phyloP scores from a whole-genome alignment of 768 basidiomycete species.

The Plicaturopsis crispa region DNA sequence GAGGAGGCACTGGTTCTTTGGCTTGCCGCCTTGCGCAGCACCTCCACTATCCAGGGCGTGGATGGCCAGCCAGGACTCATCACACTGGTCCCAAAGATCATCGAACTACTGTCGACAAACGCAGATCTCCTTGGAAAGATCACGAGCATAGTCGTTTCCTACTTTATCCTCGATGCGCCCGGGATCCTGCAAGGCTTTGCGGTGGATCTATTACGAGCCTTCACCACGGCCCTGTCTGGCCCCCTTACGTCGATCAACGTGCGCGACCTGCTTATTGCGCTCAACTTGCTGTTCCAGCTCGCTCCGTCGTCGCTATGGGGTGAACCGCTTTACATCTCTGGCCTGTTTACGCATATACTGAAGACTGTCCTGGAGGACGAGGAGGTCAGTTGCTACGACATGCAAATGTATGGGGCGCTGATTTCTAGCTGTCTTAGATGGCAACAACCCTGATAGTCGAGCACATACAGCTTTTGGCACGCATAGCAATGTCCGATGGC shows the following conservation, averaged over 20 bases:
- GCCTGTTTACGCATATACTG: slow-evolving; percentile 60
- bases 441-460: slow-evolving; percentile 49
- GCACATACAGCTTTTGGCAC: slow-evolving; percentile 65
- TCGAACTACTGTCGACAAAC: slow-evolving; percentile 57
- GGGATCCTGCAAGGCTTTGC: slow-evolving; percentile 60
- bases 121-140: slow-evolving; percentile 69
- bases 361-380: slow-evolving; percentile 59
- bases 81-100: slow-evolving; percentile 56
- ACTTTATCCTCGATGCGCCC: slow-evolving; percentile 63
- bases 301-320: slow-evolving; percentile 64
- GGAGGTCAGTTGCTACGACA: slow-evolving; percentile 18
- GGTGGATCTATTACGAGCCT: slow-evolving; percentile 49
- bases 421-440: slow-evolving; percentile 21
- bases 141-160: slow-evolving; percentile 65
- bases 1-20: slow-evolving; percentile 74
- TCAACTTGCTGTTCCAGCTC: slow-evolving; percentile 57
- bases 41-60: slow-evolving; percentile 40
- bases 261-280: slow-evolving; percentile 50
- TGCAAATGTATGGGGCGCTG: neutral
- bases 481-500: slow-evolving; percentile 61
- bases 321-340: slow-evolving; percentile 63
- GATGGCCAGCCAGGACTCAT: slow-evolving; percentile 44
- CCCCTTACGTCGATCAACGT: slow-evolving; percentile 43
- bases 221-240: slow-evolving; percentile 42
- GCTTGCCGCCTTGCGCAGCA: slow-evolving; percentile 63